These are phyloP conservation scores for Abelmoschus esculentus DNA, from an alignment of 345 rosid genomes.

Conservation along the genomic window DNA sequence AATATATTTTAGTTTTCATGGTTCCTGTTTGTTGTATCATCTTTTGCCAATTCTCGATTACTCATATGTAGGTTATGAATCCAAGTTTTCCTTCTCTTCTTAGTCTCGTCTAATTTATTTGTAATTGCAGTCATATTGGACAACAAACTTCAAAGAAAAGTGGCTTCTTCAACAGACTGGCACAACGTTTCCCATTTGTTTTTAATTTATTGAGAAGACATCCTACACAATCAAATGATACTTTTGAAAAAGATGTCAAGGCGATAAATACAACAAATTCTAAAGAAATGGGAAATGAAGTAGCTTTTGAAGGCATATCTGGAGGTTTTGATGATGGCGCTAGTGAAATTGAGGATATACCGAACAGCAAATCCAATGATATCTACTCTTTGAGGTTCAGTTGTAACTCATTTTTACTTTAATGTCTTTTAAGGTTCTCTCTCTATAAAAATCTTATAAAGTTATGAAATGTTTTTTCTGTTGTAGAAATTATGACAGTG, in stretches of 20 bases:
- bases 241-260: slow-evolving; percentile 22
- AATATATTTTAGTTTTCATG: not conserved
- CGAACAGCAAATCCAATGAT: slow-evolving; percentile 19
- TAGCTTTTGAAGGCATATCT: slow-evolving; percentile 20
- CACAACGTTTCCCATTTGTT: slow-evolving; percentile 54
- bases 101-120: slow-evolving; percentile 22
- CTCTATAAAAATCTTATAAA: not conserved
- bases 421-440: slow-evolving; percentile 1
- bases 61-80: slow-evolving; percentile 3
- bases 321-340: slow-evolving; percentile 24
- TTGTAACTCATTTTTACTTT: slow-evolving; percentile 5
- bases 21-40: slow-evolving; percentile 1
- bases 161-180: slow-evolving; percentile 60
- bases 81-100: slow-evolving; percentile 1
- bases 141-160: slow-evolving; percentile 28
- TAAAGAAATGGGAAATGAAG: slow-evolving; percentile 14
- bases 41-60: not conserved
- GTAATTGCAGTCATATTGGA: slow-evolving; percentile 34
- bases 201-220: slow-evolving; percentile 39
- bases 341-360: slow-evolving; percentile 26
- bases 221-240: slow-evolving; percentile 23
- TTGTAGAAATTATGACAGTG: slow-evolving; percentile 18
- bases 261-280: slow-evolving; percentile 13
- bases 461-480: not conserved
- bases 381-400: slow-evolving; percentile 30